Conservation (phyloP, 2,329 filamentous ascomycete genomes). For the Colletotrichum lentis region DNA sequence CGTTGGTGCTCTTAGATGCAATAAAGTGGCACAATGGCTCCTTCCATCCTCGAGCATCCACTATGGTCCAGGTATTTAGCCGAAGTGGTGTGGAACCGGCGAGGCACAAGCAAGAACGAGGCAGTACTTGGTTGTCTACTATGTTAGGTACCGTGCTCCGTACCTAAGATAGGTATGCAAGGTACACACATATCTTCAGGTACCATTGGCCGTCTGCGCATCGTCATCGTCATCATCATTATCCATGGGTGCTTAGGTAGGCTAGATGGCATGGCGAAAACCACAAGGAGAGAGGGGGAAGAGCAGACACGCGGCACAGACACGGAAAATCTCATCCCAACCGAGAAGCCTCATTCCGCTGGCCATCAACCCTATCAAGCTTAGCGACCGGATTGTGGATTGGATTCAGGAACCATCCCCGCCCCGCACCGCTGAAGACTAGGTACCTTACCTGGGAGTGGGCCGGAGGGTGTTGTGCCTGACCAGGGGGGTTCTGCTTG, state of each 20-base stretch:
- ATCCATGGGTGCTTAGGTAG: no score
- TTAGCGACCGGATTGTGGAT: background rate
- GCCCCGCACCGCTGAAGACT: constrained; percentile 11
- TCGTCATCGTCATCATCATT: no score
- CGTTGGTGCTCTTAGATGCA: background rate
- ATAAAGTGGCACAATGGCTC: background rate
- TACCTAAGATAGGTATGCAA: constrained; percentile 7
- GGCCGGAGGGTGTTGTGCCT: background rate
- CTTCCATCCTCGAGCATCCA: constrained; percentile 11
- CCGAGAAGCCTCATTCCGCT: background rate
- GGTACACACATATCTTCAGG: background rate
- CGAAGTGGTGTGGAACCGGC: background rate
- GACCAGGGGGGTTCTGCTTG: constrained; percentile 3
- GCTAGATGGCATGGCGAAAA: background rate
- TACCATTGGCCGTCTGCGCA: background rate
- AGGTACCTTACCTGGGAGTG: background rate
- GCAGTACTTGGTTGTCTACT: background rate
- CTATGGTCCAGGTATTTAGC: constrained; percentile 2
- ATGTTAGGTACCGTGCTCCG: no score
- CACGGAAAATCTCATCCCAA: background rate
- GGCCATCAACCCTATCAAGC: background rate
- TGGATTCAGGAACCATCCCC: constrained; percentile 1
- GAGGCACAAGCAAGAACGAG: no score
- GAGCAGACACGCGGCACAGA: background rate
- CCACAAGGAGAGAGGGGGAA: background rate